Percentiles rank a stretch among this genome's conserved stretches.
These are phyloP conservation scores for Yamadazyma ubonensis DNA, from an alignment of 805 yeast species.

Conservation along the genomic window DNA sequence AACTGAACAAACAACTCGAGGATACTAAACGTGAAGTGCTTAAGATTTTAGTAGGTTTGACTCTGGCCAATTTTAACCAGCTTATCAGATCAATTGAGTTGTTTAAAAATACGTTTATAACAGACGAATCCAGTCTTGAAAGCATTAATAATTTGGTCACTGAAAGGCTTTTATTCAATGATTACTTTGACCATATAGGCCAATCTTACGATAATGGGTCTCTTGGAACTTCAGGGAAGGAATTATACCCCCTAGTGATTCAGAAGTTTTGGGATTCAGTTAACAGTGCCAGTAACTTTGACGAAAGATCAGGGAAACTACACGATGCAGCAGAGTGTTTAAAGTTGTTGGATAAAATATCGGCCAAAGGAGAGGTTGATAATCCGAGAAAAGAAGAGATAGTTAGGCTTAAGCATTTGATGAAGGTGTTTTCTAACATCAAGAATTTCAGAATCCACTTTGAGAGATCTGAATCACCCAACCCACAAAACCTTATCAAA, in stretches of 20 bases:
- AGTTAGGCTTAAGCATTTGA: conserved; percentile 28
- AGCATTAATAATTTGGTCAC: conserved; percentile 23
- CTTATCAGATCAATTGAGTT: conserved; percentile 20
- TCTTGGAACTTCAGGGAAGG: conserved; percentile 13
- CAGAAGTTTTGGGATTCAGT: conserved; percentile 37
- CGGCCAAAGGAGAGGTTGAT: conserved; percentile 11
- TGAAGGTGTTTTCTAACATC: conserved; percentile 34
- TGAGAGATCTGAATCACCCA: conserved; percentile 33
- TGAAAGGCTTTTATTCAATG: conserved; percentile 28
- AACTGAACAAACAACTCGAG: too few relatives aligned
- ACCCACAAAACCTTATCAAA: conserved; percentile 38
- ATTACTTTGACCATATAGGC: conserved; percentile 26
- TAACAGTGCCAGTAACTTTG: conserved; percentile 29
- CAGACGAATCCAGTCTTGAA: conserved; percentile 7
- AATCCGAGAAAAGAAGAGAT: conserved; percentile 8
- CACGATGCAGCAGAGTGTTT: conserved; percentile 26
- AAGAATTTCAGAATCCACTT: conserved; percentile 36
- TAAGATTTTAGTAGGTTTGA: conserved; percentile 24
- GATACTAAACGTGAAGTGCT: conserved; percentile 28
- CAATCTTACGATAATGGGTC: conserved; percentile 14
- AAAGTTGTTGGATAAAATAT: conserved; percentile 22
- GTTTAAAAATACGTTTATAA: conserved; percentile 24
- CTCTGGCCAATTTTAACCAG: conserved; percentile 21
- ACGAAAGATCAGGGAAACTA: conserved; percentile 33
- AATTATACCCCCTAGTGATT: conserved; percentile 18